These are phyloP conservation scores for Fusarium sp. DNA, from an alignment of 2,329 filamentous ascomycete genomes.

Conservation along the genomic window DNA sequence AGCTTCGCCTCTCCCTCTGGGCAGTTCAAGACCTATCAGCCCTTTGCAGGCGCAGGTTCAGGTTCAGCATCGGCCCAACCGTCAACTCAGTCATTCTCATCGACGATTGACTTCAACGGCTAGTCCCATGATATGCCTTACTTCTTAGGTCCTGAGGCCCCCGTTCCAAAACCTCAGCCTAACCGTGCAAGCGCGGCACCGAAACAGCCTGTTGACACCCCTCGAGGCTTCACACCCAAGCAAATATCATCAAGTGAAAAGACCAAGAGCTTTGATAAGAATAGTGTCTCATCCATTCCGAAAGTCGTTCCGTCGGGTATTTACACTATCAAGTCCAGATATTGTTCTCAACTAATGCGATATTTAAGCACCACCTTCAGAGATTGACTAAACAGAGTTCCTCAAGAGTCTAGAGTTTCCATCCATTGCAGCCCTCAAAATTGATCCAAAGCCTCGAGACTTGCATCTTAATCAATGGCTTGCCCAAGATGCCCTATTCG, in stretches of 20 bases:
- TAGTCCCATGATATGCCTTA: constrained; percentile 3
- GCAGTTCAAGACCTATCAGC: constrained; percentile 3
- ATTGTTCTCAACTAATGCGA: background rate
- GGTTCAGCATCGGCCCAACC: background rate
- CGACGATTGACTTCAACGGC: constrained; percentile 4
- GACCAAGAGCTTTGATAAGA: background rate
- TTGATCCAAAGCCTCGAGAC: background rate
- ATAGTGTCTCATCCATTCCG: background rate
- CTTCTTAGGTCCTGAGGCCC: background rate
- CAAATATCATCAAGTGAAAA: background rate
- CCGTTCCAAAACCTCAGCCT: background rate
- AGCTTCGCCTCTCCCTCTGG: background rate
- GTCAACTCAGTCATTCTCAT: background rate
- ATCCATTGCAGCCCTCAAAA: background rate
- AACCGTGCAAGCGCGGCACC: background rate
- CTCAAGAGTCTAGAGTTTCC: background rate
- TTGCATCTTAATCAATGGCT: background rate
- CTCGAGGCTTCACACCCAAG: background rate
- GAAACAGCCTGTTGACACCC: background rate
- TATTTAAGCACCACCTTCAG: background rate
- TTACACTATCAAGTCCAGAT: accelerated
- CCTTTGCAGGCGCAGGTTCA: background rate
- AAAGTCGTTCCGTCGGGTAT: background rate
- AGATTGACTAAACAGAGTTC: background rate
- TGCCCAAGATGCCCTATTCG: background rate